Percentiles rank a stretch among this genome's conserved stretches.
Conservation (phyloP, 352 stramenopile species). For the Phytophthora syringae region DNA sequence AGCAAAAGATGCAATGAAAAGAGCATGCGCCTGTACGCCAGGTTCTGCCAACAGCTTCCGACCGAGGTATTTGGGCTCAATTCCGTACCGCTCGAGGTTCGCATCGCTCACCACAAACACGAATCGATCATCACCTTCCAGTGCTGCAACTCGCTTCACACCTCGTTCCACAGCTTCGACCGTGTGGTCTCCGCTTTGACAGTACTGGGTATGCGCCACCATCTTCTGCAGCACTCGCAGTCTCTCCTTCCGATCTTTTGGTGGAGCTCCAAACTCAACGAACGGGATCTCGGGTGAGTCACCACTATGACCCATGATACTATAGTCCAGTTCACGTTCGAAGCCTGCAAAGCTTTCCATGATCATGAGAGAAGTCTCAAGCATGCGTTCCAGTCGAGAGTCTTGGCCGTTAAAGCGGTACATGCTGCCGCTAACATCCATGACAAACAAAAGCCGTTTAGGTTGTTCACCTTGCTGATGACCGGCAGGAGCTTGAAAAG, state of each 20-base stretch:
- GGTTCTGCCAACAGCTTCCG: conserved; percentile 59
- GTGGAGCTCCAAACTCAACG: conserved; percentile 87
- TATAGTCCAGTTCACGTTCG: conserved; percentile 91
- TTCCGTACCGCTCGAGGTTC: conserved; percentile 95
- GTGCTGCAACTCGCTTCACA: conserved; percentile 68
- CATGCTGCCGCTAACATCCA: conserved; percentile 94
- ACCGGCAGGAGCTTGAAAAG: conserved; percentile 40
- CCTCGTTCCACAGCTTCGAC: conserved; percentile 91
- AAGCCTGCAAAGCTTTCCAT: conserved; percentile 95
- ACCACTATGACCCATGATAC: conserved; percentile 94
- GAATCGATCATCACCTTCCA: conserved; percentile 80
- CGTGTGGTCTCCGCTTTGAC: conserved; percentile 93
- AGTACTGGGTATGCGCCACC: conserved; percentile 96
- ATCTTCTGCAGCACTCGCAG: conserved; percentile 94
- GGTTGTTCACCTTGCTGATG: conserved; percentile 45
- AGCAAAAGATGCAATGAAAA: conserved; percentile 87
- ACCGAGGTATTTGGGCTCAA: conserved; percentile 60
- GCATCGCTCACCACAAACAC: conserved; percentile 96
- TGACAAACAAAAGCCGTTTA: conserved; percentile 92
- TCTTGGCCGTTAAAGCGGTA: conserved; percentile 95
- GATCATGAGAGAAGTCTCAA: conserved; percentile 96
- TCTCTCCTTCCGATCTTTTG: conserved; percentile 87
- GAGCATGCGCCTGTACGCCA: conserved; percentile 75
- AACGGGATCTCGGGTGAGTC: conserved; percentile 90
- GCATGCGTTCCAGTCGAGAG: conserved; percentile 89